These are phyloP conservation scores for Penicillium sp. DNA, from an alignment of 2,329 filamentous ascomycete species.

Conservation along the genomic window DNA sequence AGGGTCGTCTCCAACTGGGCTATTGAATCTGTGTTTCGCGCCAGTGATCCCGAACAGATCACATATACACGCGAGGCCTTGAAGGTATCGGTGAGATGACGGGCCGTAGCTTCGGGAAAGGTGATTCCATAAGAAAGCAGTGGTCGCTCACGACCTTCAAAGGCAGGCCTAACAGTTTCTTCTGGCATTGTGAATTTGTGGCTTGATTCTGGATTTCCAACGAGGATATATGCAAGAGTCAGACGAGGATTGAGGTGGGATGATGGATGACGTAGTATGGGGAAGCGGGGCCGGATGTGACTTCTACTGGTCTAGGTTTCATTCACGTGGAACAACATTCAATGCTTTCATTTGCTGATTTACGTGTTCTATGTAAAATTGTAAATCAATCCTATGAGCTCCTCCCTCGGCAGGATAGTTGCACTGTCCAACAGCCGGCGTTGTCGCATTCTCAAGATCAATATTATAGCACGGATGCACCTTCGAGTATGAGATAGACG, in stretches of 20 bases:
- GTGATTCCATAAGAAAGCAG: conserved; percentile 48
- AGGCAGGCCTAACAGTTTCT: conserved; percentile 39
- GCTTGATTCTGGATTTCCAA: no score
- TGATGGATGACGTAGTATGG: not conserved
- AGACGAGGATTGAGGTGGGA: not conserved
- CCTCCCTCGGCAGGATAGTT: conserved; percentile 38
- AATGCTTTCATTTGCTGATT: no score
- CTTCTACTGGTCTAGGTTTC: no score
- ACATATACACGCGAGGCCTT: conserved; percentile 49
- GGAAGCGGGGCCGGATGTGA: not conserved
- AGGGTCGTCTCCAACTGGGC: conserved; percentile 43
- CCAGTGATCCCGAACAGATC: conserved; percentile 50
- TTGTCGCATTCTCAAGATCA: conserved; percentile 42
- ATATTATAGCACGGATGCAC: conserved; percentile 53
- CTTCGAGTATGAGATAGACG: conserved; percentile 46
- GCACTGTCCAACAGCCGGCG: conserved; percentile 35
- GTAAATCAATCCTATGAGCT: conserved; percentile 38
- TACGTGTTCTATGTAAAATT: no score
- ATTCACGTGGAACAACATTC: not conserved
- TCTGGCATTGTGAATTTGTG: conserved; percentile 19
- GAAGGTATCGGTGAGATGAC: conserved; percentile 47
- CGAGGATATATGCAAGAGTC: not conserved
- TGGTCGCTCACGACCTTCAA: conserved; percentile 37
- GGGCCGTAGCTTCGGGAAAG: conserved; percentile 45
- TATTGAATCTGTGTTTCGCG: conserved; percentile 47